Evolutionary conservation across 148 eudicot genomes (phyloP).

Genomic region (Chenopodium album): DNA sequence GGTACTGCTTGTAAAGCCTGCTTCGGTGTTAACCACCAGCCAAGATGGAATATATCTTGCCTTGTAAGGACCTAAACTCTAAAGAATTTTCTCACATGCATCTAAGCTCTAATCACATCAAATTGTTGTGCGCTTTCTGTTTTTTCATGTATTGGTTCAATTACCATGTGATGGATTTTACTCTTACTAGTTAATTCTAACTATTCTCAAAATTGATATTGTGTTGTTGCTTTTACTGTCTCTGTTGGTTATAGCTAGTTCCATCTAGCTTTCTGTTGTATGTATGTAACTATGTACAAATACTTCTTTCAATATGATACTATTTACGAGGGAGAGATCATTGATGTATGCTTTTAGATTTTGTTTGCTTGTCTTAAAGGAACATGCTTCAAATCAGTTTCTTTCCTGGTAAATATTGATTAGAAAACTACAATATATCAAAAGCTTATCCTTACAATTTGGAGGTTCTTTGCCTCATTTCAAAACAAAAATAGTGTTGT

Average conservation of each 20-base stretch:
- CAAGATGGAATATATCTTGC: slow-evolving; percentile 96
- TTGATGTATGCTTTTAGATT: not conserved
- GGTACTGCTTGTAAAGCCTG: slow-evolving; percentile 71
- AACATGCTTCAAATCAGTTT: not conserved
- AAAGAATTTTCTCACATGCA: slow-evolving; percentile 3
- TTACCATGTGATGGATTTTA: not conserved
- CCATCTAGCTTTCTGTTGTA: not conserved
- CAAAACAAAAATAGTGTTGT: not conserved
- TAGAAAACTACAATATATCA: not conserved
- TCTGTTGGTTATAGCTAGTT: not conserved
- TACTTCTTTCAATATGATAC: not conserved
- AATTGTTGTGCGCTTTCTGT: not conserved
- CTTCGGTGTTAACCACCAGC: slow-evolving; percentile 75
- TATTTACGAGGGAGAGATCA: not conserved
- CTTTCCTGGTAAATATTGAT: not conserved
- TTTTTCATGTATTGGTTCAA: not conserved
- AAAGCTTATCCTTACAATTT: not conserved
- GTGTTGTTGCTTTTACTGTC: not conserved
- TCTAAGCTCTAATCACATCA: not conserved
- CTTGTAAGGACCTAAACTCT: slow-evolving; percentile 50
- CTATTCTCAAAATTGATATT: not conserved
- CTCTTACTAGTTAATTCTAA: not conserved
- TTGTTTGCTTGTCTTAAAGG: not conserved
- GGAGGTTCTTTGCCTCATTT: too few relatives aligned
- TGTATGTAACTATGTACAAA: not conserved